phyloP scores from a whole-genome alignment of 352 stramenopile species.

The Phytophthora chlamydospora region DNA sequence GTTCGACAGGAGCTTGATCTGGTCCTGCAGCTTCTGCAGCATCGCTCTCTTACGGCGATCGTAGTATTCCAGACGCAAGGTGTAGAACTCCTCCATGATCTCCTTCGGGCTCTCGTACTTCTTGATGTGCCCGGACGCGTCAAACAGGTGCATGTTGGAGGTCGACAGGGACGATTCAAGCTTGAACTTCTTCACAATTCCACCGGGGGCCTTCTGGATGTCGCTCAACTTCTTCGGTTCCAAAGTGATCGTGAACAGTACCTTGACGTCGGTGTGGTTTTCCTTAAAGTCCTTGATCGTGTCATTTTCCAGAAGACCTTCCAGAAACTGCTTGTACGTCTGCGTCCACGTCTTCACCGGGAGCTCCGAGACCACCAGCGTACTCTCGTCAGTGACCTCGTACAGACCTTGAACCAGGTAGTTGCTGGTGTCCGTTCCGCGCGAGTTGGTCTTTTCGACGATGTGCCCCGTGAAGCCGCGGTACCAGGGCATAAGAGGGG shows the following conservation, averaged over 20 bases:
- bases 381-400: constrained; percentile 85
- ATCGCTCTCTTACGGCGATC: constrained; percentile 90
- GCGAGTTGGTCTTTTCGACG: constrained; percentile 66
- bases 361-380: constrained; percentile 96
- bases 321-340: constrained; percentile 96
- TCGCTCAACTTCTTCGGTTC: constrained; percentile 72
- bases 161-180: constrained; percentile 93
- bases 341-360: constrained; percentile 97
- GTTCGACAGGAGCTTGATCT: constrained; percentile 93
- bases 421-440: constrained; percentile 60
- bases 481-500: constrained; percentile 90
- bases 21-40: constrained; percentile 89
- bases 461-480: constrained; percentile 92
- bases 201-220: constrained; percentile 64
- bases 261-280: constrained; percentile 93
- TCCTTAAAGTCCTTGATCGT: constrained; percentile 94
- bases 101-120: constrained; percentile 93
- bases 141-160: constrained; percentile 98
- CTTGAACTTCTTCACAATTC: constrained; percentile 96
- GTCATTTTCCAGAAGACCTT: constrained; percentile 87
- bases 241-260: constrained; percentile 91
- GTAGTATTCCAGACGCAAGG: constrained; percentile 93
- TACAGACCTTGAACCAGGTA: constrained; percentile 89
- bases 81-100: constrained; percentile 96
- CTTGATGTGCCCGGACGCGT: constrained; percentile 89